Evolutionary conservation across 176 grass and related monocot genomes (phyloP).

Genomic region (Tuctoria greenei): DNA sequence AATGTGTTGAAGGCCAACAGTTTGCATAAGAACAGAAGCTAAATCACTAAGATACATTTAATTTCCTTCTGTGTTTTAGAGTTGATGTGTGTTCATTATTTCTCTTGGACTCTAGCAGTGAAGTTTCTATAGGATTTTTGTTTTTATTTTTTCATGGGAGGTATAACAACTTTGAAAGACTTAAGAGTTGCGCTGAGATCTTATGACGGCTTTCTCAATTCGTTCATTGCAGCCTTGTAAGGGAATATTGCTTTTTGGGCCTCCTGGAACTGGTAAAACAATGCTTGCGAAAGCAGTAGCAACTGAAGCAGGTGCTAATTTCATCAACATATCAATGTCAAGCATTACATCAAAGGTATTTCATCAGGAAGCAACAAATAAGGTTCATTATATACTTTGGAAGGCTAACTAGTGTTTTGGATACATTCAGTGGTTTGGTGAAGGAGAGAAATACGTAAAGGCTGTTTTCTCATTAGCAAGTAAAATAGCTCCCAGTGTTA

Average conservation of each 20-base stretch:
- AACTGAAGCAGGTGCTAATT: slow-evolving; percentile 97
- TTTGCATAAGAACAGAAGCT: neutral
- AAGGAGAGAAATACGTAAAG: slow-evolving; percentile 99
- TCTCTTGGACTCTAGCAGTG: slow-evolving; percentile 1
- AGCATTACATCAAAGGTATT: slow-evolving; percentile 98
- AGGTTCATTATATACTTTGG: slow-evolving; percentile 24
- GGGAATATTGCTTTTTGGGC: slow-evolving; percentile 98
- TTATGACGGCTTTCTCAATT: slow-evolving; percentile 27
- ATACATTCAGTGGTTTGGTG: slow-evolving; percentile 92
- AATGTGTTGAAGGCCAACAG: neutral
- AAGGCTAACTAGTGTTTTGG: slow-evolving; percentile 27
- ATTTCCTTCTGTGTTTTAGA: neutral
- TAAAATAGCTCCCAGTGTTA: slow-evolving; percentile 98
- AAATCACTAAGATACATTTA: neutral
- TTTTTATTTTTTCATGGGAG: neutral
- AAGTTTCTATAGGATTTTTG: neutral
- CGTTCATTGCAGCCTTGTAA: slow-evolving; percentile 86
- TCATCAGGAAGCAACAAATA: slow-evolving; percentile 21
- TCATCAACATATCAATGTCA: slow-evolving; percentile 99
- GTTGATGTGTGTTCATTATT: slow-evolving; percentile 6
- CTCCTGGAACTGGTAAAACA: slow-evolving; percentile 98
- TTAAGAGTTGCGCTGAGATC: neutral
- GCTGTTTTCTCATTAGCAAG: slow-evolving; percentile 96
- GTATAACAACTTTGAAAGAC: slow-evolving; percentile 11
- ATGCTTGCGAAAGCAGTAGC: slow-evolving; percentile 99